Evolutionary conservation across 495 filamentous ascomycete species (phyloP).

Genomic region (Neurospora sp.): DNA sequence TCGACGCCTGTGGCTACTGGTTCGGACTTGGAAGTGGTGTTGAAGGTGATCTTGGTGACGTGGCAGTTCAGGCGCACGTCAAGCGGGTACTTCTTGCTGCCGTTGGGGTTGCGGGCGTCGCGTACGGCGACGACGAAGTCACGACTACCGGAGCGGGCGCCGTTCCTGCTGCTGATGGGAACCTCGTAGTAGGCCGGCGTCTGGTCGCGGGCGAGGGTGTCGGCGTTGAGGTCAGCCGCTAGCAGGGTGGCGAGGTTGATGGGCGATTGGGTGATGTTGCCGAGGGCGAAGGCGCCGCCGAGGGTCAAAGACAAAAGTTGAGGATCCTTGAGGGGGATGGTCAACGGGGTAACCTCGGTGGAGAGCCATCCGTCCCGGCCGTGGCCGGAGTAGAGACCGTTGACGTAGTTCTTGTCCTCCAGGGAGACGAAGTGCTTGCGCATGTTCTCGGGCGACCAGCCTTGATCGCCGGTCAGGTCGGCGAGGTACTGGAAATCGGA

Average conservation of each 20-base stretch:
- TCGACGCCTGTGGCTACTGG: slow-evolving; percentile 52
- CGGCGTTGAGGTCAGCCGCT: slow-evolving; percentile 42
- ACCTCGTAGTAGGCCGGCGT: slow-evolving; percentile 37
- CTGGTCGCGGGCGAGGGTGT: slow-evolving; percentile 18
- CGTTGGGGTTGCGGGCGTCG: slow-evolving; percentile 40
- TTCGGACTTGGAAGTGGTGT: slow-evolving; percentile 18
- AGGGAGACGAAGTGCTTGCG: slow-evolving; percentile 37
- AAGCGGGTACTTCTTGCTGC: slow-evolving; percentile 45
- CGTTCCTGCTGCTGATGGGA: slow-evolving; percentile 37
- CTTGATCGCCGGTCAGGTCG: slow-evolving; percentile 37
- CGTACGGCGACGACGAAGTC: slow-evolving; percentile 44
- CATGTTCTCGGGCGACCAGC: slow-evolving; percentile 40
- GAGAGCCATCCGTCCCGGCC: slow-evolving; percentile 50
- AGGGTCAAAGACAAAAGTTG: slow-evolving; percentile 41
- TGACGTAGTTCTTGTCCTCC: slow-evolving; percentile 45
- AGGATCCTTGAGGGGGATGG: slow-evolving; percentile 38
- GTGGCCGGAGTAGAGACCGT: slow-evolving; percentile 35
- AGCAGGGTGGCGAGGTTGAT: slow-evolving; percentile 36
- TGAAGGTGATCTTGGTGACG: slow-evolving; percentile 51
- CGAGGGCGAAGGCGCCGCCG: slow-evolving; percentile 42
- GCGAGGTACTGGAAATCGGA: slow-evolving; percentile 37
- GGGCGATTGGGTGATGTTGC: slow-evolving; percentile 26
- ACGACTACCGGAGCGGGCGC: slow-evolving; percentile 39
- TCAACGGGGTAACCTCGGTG: slow-evolving; percentile 37
- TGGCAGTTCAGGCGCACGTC: slow-evolving; percentile 50